Percentiles rank a stretch among this genome's conserved stretches.
Conservation (phyloP, 179 eudicot genomes). For the Spinacia oleracea region DNA sequence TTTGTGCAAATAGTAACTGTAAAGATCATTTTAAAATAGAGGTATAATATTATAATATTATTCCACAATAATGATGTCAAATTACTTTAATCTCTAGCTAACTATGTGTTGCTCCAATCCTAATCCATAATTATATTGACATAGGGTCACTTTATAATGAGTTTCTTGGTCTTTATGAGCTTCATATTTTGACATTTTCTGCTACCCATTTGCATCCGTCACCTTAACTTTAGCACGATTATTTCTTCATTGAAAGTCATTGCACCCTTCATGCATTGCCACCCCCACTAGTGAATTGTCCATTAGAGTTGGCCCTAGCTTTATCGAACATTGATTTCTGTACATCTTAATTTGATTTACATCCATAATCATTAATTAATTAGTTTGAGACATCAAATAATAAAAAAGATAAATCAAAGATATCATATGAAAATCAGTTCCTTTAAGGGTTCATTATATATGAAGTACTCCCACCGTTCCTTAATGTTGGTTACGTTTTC, state of each 20-base stretch:
- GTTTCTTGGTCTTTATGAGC: conserved; percentile 8
- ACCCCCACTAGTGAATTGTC: background rate
- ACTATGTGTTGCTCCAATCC: background rate
- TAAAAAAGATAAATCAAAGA: no score
- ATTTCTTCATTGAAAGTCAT: conserved; percentile 5
- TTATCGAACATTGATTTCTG: background rate
- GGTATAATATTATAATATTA: no score
- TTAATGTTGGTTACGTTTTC: no score
- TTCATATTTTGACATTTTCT: background rate
- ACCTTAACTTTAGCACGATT: conserved; percentile 11
- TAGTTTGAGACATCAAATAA: no score
- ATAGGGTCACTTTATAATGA: background rate
- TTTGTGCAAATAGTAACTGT: no score
- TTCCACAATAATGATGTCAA: no score
- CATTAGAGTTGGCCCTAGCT: background rate
- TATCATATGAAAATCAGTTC: no score
- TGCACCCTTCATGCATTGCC: background rate
- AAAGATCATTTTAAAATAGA: no score
- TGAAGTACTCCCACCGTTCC: no score
- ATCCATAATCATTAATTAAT: no score
- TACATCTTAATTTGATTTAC: no score
- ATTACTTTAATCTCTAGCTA: background rate
- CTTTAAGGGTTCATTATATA: no score
- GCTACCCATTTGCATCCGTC: background rate
- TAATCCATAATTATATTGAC: background rate